phyloP scores from a whole-genome alignment of 139 green algal species.

The Yamagishiella unicocca region DNA sequence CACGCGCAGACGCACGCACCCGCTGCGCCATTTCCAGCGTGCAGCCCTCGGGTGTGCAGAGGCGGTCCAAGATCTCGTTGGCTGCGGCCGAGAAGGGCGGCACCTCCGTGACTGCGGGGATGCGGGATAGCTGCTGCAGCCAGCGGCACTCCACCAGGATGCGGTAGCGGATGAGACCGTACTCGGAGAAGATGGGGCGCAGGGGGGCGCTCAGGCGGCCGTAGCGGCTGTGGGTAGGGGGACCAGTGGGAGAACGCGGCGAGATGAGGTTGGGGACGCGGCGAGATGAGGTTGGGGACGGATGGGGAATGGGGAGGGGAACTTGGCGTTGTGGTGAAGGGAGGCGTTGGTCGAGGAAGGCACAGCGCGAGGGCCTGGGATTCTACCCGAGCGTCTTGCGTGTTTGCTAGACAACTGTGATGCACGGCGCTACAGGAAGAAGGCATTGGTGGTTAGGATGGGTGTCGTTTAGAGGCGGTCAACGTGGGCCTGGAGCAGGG shows the following conservation, averaged over 20 bases:
- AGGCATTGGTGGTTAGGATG: too few relatives aligned
- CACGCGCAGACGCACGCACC: conserved; percentile 47
- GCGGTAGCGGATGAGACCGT: conserved; percentile 95
- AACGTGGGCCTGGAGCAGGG: background rate
- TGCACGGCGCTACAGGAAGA: too few relatives aligned
- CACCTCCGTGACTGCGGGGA: conserved; percentile 79
- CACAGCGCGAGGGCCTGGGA: too few relatives aligned
- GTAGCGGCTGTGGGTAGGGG: conserved; percentile 86
- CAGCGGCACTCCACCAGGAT: conserved; percentile 96
- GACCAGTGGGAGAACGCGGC: too few relatives aligned
- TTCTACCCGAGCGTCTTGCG: too few relatives aligned
- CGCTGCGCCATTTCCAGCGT: conserved; percentile 79
- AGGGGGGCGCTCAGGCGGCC: conserved; percentile 78
- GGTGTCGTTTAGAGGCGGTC: too few relatives aligned
- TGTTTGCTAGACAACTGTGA: too few relatives aligned
- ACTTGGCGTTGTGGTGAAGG: too few relatives aligned
- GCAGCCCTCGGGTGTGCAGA: conserved; percentile 74
- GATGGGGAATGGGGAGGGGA: too few relatives aligned
- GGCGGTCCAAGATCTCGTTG: conserved; percentile 83
- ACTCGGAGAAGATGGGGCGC: conserved; percentile 95
- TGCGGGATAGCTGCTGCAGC: conserved; percentile 92
- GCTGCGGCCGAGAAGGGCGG: conserved; percentile 83
- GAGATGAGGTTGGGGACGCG: background rate
- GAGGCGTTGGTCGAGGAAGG: too few relatives aligned
- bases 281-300: background rate